Conservation (phyloP, 2,329 filamentous ascomycete genomes). For the Pseudocercospora ulei region DNA sequence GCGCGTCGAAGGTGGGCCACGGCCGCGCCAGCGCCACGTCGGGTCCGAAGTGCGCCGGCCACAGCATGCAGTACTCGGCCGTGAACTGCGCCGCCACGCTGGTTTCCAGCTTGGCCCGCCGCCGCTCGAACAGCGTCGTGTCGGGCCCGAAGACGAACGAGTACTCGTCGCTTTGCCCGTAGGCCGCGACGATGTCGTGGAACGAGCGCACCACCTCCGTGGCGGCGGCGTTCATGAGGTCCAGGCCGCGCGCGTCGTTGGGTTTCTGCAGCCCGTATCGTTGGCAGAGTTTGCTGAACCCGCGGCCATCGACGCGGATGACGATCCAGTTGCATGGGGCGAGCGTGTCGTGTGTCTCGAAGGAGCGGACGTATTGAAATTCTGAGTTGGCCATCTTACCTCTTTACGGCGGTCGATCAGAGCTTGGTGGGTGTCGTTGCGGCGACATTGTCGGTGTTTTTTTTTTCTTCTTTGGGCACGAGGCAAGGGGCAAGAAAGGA, state of each 20-base stretch:
- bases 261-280: slow-evolving; percentile 77
- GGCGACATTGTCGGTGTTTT: too few species aligned
- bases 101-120: slow-evolving; percentile 79
- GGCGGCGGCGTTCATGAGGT: slow-evolving; percentile 94
- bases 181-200: slow-evolving; percentile 75
- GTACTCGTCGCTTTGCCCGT: slow-evolving; percentile 91
- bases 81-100: slow-evolving; percentile 91
- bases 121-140: slow-evolving; percentile 72
- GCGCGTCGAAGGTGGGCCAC: slow-evolving; percentile 82
- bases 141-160: slow-evolving; percentile 55
- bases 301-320: slow-evolving; percentile 82
- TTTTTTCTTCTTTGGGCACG: too few species aligned
- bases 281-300: slow-evolving; percentile 63
- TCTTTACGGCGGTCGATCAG: too few species aligned
- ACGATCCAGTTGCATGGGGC: slow-evolving; percentile 93
- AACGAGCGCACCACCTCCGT: slow-evolving; percentile 71
- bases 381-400: slow-evolving; percentile 45
- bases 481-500: too few species aligned
- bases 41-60: slow-evolving; percentile 61
- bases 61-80: slow-evolving; percentile 74
- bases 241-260: slow-evolving; percentile 75
- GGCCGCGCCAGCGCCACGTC: slow-evolving; percentile 57
- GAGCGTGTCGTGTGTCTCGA: slow-evolving; percentile 71
- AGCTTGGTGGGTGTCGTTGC: too few species aligned
- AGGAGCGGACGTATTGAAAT: slow-evolving; percentile 85